Conservation (phyloP, 2,329 filamentous ascomycete genomes). For the Anisogramma anomala region DNA sequence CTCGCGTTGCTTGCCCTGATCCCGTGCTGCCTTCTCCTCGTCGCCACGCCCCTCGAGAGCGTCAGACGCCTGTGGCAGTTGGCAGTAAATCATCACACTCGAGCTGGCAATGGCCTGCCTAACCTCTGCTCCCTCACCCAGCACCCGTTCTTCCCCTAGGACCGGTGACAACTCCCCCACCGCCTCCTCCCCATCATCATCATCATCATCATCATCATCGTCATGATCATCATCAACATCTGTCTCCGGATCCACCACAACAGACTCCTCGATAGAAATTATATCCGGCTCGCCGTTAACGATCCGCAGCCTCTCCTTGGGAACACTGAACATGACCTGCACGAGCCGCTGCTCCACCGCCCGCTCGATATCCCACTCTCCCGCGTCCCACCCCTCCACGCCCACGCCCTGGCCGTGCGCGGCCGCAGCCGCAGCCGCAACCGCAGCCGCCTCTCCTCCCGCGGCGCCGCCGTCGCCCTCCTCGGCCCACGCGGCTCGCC, state of each 20-base stretch:
- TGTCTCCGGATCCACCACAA: constrained; percentile 28
- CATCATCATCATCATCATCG: neutral
- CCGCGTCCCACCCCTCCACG: constrained; percentile 43
- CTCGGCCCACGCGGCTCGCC: constrained; percentile 37
- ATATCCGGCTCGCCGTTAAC: constrained; percentile 61
- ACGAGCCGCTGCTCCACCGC: constrained; percentile 61
- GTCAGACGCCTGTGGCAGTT: no score
- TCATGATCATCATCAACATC: constrained; percentile 10
- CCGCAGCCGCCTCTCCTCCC: no score
- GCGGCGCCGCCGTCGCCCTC: constrained; percentile 22
- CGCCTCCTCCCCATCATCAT: neutral
- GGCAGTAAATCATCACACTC: neutral
- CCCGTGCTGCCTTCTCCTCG: neutral
- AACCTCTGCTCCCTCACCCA: constrained; percentile 5
- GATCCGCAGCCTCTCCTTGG: constrained; percentile 74
- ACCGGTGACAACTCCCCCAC: neutral
- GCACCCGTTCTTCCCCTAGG: neutral
- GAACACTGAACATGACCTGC: constrained; percentile 88
- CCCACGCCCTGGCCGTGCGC: constrained; percentile 22
- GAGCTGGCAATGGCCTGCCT: constrained; percentile 1
- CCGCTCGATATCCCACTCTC: constrained; percentile 65
- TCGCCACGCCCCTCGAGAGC: neutral
- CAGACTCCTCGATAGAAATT: constrained; percentile 26
- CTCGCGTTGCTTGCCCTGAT: neutral
- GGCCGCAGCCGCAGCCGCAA: constrained; percentile 10